These are phyloP conservation scores for Trichoderma oligosporum DNA, from an alignment of 2,329 filamentous ascomycete species.

Conservation along the genomic window DNA sequence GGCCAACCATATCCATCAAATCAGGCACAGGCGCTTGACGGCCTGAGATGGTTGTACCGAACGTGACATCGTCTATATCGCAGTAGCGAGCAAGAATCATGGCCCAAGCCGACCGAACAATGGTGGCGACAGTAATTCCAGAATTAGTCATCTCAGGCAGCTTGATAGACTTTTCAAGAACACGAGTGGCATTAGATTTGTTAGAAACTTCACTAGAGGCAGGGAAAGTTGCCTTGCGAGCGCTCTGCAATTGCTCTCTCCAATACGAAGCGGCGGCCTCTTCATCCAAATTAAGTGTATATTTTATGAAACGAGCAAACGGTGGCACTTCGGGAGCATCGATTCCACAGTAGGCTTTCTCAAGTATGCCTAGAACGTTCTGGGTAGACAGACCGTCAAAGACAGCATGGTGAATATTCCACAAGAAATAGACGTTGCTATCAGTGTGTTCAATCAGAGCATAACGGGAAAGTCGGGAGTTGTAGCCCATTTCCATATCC, in stretches of 20 bases:
- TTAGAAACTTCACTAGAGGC: background rate
- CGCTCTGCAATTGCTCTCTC: background rate
- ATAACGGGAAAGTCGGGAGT: background rate
- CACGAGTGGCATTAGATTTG: background rate
- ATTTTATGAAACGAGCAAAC: constrained; percentile 12
- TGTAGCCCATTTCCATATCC: background rate
- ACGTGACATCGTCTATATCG: constrained; percentile 24
- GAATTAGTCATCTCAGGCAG: background rate
- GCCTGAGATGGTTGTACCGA: constrained; percentile 23
- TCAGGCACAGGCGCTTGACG: constrained; percentile 22
- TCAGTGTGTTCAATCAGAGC: background rate
- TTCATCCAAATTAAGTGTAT: background rate
- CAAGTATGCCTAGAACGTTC: background rate
- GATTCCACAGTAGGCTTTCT: background rate
- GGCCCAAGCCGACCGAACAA: constrained; percentile 29
- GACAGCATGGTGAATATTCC: constrained; percentile 20
- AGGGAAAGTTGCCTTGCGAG: constrained; percentile 3
- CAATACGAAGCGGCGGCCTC: constrained; percentile 1
- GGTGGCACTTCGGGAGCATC: background rate
- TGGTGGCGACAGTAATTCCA: constrained; percentile 22
- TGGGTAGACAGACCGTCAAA: constrained; percentile 23
- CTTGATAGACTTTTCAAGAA: background rate
- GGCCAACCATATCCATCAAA: constrained; percentile 22
- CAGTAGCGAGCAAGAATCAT: constrained; percentile 38
- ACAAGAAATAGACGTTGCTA: constrained; percentile 1